Percentiles rank a stretch among this genome's conserved stretches.
phyloP scores from a whole-genome alignment of 345 rosid genomes.

The Eucalyptus shirleyi region DNA sequence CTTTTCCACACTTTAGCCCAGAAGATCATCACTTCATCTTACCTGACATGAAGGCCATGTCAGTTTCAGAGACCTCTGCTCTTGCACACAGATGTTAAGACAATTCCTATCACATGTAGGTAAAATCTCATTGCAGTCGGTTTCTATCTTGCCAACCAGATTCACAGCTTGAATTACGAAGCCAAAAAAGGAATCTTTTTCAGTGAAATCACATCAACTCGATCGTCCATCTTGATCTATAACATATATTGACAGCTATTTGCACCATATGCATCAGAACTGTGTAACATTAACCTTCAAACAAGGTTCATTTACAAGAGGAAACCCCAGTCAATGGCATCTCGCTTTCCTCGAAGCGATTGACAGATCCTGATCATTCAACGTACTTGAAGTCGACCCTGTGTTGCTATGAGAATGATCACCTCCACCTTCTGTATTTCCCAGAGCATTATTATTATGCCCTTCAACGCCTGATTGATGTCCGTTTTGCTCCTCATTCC shows the following conservation, averaged over 20 bases:
- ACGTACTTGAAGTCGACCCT: not conserved
- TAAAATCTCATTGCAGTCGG: not conserved
- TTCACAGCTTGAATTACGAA: not conserved
- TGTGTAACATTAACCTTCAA: not conserved
- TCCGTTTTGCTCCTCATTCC: slow-evolving; percentile 4
- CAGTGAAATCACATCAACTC: not conserved
- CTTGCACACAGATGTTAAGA: not conserved
- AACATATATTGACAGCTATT: not conserved
- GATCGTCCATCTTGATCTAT: not conserved
- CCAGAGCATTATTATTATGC: not conserved
- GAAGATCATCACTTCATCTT: not conserved
- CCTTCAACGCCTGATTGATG: not conserved
- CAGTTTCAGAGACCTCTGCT: not conserved
- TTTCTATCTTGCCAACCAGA: not conserved
- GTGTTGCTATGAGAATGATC: not conserved
- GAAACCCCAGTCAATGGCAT: slow-evolving; percentile 5
- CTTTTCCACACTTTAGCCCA: not conserved
- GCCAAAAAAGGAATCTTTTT: not conserved
- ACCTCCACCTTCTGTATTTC: not conserved
- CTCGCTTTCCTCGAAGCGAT: slow-evolving; percentile 3
- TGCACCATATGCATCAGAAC: not conserved
- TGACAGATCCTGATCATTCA: not conserved
- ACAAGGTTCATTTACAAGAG: not conserved
- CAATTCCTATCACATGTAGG: not conserved
- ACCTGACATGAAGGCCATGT: not conserved